These are phyloP conservation scores for Beauveria rudraprayagi DNA, from an alignment of 2,329 filamentous ascomycete genomes.

Conservation along the genomic window DNA sequence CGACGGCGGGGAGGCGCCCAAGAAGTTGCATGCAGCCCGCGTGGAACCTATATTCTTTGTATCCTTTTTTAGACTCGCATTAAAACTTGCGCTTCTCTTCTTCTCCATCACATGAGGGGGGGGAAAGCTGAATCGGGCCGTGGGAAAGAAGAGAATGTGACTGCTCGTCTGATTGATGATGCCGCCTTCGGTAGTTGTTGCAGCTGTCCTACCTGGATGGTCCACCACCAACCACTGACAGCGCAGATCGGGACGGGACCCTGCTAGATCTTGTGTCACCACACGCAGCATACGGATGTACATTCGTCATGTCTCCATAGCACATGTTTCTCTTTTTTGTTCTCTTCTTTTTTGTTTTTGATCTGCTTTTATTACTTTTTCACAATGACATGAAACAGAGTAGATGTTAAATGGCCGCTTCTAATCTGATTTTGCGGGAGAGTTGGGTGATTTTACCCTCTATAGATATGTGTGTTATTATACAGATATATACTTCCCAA, in stretches of 20 bases:
- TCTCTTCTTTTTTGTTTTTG: background rate
- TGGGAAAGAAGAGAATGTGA: background rate
- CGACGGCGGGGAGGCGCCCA: background rate
- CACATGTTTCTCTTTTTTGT: background rate
- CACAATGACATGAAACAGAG: background rate
- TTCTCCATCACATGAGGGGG: too few relatives aligned
- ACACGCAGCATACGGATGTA: background rate
- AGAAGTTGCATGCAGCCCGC: background rate
- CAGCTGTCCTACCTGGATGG: background rate
- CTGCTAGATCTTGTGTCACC: constrained; percentile 3
- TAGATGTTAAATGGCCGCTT: background rate
- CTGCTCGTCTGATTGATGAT: background rate
- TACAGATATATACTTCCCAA: background rate
- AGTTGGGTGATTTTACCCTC: background rate
- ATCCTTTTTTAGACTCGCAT: too few relatives aligned
- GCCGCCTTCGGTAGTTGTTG: background rate
- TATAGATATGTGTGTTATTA: background rate
- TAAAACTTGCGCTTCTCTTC: too few relatives aligned
- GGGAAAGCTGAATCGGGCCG: too few relatives aligned
- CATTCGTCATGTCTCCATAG: background rate
- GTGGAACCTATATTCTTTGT: background rate
- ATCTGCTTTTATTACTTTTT: background rate
- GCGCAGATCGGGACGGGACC: background rate
- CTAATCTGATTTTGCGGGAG: constrained; percentile 9
- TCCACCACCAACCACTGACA: background rate